Evolutionary conservation across 768 basidiomycete species (phyloP), one percentile per base, ranked within the genome.

Genomic region (Boletus tylopilopsis): DNA sequence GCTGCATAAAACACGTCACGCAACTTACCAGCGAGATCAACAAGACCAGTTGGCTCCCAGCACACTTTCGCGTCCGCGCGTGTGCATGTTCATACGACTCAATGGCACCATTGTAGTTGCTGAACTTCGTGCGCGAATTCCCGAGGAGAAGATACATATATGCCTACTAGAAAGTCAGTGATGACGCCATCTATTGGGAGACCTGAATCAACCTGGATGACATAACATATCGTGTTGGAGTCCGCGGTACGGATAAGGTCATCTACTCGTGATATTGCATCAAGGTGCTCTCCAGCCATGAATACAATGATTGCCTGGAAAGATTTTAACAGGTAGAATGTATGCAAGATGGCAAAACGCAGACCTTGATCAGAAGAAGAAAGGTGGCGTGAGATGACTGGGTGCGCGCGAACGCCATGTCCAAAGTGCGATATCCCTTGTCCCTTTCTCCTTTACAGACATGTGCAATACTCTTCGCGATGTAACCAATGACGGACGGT

Each of bases 91-190:
- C 11, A 12, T 11, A 40, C 16, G 3, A 40, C 16, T 24, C 15
- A 24, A 40, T 24, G 5, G 39, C 39, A 10, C 39, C 16, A 8
- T n/a, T 16, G 10, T 40, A 24, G 9, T 40, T 5, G 5, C 33
- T 30, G 9, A 7, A 25, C 19, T 52, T 25, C 46, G 48, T 16
- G 5, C 4, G 7, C 5, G n/a, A 40, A 12, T 41, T 35, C 9
- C 50, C 54, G 10, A 50, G 42, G 1, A 48, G 42, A 29, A 55
- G 27, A 23, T 45, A 11, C 52, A 53, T 53, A 29, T 29, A 29
- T 29, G 29, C 29, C 29, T 29, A 2, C 29, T 29, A 0, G 29
- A 29, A n/a, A 0, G 29, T 29, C 29, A 29, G 29, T 29, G 29
- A 2, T 29, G 27, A 29, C 8, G 27, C 27, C 10, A 29, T 29